Base-by-base conservation (phyloP, 108 stramenopile species). In the Nitzschia sp. region DNA sequence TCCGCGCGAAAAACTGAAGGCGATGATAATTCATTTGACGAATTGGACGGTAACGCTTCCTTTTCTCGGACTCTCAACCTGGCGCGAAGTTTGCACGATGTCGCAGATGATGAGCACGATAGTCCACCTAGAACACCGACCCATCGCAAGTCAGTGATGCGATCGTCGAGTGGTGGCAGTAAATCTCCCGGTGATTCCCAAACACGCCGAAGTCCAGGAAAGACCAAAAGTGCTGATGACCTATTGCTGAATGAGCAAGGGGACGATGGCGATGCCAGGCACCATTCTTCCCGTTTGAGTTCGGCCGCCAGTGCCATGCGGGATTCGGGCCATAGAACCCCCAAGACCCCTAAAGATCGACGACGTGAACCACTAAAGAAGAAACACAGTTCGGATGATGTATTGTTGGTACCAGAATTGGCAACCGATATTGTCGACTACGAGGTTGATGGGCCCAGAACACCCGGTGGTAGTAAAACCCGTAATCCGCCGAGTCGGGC, bases 371-470 rank as follows among this genome's bases (percentile, higher is more conserved):
- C 2, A 22, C 16, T 61, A 25, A 61, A 22, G 23, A 61, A 61
- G 26, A 61, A 41, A 2, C 60, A 61, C 26, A 61, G 60, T 41
- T 61, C 60, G 11, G 60, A 61, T 45, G 60, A 61, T 22, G 26
- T 61, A 2, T 45, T 61, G 25, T 41, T 61, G n/a, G 23, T 45
- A 5, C 21, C 48, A 8, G 38, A 41, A 41, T 6, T 9, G 13
- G 38, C 9, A 9, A 41, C 9, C 13, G n/a, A n/a, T n/a, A n/a
- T n/a, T n/a, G n/a, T n/a, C n/a, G 19, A 8, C 21, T 4, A 50
- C 38, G 41, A 61, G 1, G 0, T 26, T 6, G 60, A 61, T 25
- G 41, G 5, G 2, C 17, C 31, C 21, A 41, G 25, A 61, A 41
- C 60, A 44, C 38, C 60, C 6, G 17, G 60, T 41, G 60, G 38